Base-by-base conservation (phyloP, 495 filamentous ascomycete species). In the Hypoxylon fuscum region DNA sequence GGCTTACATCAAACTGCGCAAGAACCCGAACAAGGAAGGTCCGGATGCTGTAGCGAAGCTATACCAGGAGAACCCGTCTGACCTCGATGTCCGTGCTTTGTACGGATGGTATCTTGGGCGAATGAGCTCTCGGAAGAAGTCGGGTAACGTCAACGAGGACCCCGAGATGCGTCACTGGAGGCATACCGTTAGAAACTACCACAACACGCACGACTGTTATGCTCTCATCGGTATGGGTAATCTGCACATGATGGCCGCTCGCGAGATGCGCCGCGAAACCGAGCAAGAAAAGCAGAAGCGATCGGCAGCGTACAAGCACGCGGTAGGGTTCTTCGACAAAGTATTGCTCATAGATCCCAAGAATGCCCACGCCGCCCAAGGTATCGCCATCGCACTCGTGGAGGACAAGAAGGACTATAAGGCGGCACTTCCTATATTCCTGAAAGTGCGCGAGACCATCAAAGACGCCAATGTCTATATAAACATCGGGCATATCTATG, bases 271-370 rank as follows among this genome's bases (percentile, higher is more conserved):
- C 41, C 83, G 93, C 45, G 90, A 95, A 34, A 90, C 90, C 2
- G 95, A 98, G 12, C 77, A 83, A 53, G 94, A 98, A 49, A 95
- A 90, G 75, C 89, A 95, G 58, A 96, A 96, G 76, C 87, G 94
- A 37, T 87, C 88, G 37, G 90, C 88, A 65, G 87, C 85, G 62
- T 98, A 97, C 72, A 85, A 87, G 71, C 90, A 90, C 55, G 94
- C 95, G 1, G 93, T 98, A 9, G 96, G 97, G 71, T 98, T 98
- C 78, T 98, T 96, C 71, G 96, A 98, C 72, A 98, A 98, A 77
- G 94, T 92, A 20, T 77, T 98, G 12, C 92, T 95, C 69, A 78
- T 98, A 2, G 95, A 98, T 68, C 86, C 90, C 1, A 90, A 88
- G 74, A 98, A 98, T 61, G 95, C 96, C 1, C 96, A 96, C 68